Evolutionary conservation across 805 yeast species (phyloP).

Genomic region (Ogataea ganodermae): DNA sequence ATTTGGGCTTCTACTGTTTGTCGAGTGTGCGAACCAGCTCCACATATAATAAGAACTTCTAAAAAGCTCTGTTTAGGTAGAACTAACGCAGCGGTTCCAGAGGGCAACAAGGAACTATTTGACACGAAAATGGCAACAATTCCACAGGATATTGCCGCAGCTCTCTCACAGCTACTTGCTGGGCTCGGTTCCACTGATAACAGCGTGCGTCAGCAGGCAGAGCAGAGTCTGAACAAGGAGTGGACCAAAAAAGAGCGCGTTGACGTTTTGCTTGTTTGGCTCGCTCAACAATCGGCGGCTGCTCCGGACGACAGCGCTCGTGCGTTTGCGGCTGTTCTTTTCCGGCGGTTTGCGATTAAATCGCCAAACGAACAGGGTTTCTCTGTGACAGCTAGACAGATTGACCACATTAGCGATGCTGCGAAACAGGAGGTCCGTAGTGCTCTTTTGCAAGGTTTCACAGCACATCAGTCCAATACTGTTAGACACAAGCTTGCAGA

Average conservation of each 20-base stretch:
- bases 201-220: constrained; percentile 71
- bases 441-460: constrained; percentile 72
- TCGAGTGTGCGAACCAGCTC: neutral
- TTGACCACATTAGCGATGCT: constrained; percentile 64
- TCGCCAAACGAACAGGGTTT: constrained; percentile 66
- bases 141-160: constrained; percentile 60
- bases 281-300: constrained; percentile 74
- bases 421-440: constrained; percentile 64
- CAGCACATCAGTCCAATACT: constrained; percentile 63
- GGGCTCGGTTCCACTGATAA: constrained; percentile 83
- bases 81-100: constrained; percentile 4
- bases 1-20: neutral
- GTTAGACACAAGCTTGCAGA: constrained; percentile 92
- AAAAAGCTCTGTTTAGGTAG: neutral
- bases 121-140: constrained; percentile 44
- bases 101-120: neutral
- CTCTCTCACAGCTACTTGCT: constrained; percentile 55
- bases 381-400: constrained; percentile 72
- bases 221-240: constrained; percentile 64
- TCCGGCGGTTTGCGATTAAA: constrained; percentile 81
- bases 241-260: constrained; percentile 75
- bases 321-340: constrained; percentile 83
- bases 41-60: neutral
- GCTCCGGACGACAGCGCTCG: constrained; percentile 62
- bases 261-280: constrained; percentile 68